phyloP scores from a whole-genome alignment of 164 flowering plant species.

The Dillenia turbinata region DNA sequence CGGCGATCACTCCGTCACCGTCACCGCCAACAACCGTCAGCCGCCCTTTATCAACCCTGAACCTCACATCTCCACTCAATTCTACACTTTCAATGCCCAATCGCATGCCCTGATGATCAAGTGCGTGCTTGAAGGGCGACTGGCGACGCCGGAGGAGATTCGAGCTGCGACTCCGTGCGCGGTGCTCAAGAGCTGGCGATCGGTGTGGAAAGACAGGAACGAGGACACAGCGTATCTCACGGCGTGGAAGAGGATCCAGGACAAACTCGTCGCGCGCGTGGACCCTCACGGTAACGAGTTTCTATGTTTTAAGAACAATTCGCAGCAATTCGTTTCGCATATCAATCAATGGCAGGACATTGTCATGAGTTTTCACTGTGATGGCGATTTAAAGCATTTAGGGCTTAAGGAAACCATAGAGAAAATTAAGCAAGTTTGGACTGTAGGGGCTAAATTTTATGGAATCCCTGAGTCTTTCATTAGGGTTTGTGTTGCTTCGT shows the following conservation, averaged over 20 bases:
- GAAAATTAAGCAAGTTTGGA: slow-evolving; percentile 89
- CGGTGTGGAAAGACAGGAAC: slow-evolving; percentile 98
- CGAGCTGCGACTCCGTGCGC: slow-evolving; percentile 62
- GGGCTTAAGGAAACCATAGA: slow-evolving; percentile 87
- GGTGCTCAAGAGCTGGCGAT: slow-evolving; percentile 82
- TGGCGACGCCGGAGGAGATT: slow-evolving; percentile 78
- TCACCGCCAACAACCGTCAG: slow-evolving; percentile 4
- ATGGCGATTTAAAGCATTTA: slow-evolving; percentile 72
- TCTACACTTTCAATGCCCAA: slow-evolving; percentile 82
- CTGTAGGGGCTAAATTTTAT: slow-evolving; percentile 94
- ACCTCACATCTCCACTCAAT: slow-evolving; percentile 85
- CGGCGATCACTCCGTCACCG: background rate
- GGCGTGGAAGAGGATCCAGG: slow-evolving; percentile 98
- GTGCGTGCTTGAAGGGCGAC: slow-evolving; percentile 59
- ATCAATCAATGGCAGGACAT: slow-evolving; percentile 88
- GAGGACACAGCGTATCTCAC: slow-evolving; percentile 93
- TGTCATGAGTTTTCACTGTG: slow-evolving; percentile 66
- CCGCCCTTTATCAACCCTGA: slow-evolving; percentile 54
- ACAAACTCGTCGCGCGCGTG: slow-evolving; percentile 66
- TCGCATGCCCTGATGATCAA: slow-evolving; percentile 84
- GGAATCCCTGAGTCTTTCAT: slow-evolving; percentile 94
- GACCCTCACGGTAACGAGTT: slow-evolving; percentile 48
- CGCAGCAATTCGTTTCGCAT: slow-evolving; percentile 79
- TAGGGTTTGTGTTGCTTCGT: slow-evolving; percentile 77
- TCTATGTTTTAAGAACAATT: slow-evolving; percentile 80